phyloP scores from a whole-genome alignment of 495 filamentous ascomycete species.

The Bryoglossum gracile region DNA sequence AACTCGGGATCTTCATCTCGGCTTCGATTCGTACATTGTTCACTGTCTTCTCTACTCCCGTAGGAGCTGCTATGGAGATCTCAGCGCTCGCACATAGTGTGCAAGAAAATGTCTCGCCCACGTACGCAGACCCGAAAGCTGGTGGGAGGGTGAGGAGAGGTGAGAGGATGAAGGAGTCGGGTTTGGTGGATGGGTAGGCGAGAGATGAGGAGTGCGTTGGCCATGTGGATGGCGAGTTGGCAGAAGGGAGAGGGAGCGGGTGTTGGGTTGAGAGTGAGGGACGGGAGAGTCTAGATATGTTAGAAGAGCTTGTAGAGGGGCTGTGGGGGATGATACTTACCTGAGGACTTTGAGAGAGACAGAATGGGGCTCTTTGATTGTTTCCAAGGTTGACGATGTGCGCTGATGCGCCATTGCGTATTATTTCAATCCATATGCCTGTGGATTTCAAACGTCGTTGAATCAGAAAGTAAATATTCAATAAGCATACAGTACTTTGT shows the following conservation, averaged over 20 bases:
- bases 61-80: conserved; percentile 28
- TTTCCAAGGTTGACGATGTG: conserved; percentile 34
- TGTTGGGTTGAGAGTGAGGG: conserved; percentile 48
- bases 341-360: conserved; percentile 79
- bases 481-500: no score
- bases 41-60: conserved; percentile 45
- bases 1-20: conserved; percentile 83
- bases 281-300: conserved; percentile 38
- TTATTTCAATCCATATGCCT: conserved; percentile 14
- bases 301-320: neutral
- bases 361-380: conserved; percentile 70
- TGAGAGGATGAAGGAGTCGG: conserved; percentile 28
- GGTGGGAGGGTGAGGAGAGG: conserved; percentile 80
- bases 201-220: conserved; percentile 15
- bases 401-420: conserved; percentile 28
- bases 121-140: conserved; percentile 88
- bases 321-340: conserved; percentile 27
- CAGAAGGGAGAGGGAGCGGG: conserved; percentile 29
- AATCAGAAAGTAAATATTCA: no score
- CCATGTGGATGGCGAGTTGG: conserved; percentile 8
- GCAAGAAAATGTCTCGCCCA: conserved; percentile 91
- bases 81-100: conserved; percentile 94
- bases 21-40: conserved; percentile 75
- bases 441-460: no score
- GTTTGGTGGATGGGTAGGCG: conserved; percentile 19